These are phyloP conservation scores for Nigrospora sphaerica DNA, from an alignment of 2,329 filamentous ascomycete species.

Conservation along the genomic window DNA sequence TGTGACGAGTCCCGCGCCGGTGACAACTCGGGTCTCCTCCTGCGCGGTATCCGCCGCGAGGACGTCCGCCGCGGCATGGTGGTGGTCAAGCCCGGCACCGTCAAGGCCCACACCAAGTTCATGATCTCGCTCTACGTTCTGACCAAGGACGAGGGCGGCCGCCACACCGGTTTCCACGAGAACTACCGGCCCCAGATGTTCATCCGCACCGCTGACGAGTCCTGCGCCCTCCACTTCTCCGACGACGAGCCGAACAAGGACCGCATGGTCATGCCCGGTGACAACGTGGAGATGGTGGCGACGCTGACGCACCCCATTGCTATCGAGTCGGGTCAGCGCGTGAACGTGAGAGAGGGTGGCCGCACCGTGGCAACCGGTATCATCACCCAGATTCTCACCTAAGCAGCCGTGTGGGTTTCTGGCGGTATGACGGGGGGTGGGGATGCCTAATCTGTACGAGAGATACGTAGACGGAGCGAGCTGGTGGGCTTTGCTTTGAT, in stretches of 20 bases:
- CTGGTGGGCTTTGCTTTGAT: conserved; percentile 1
- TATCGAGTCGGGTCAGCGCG: conserved; percentile 84
- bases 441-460: conserved; percentile 6
- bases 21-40: conserved; percentile 95
- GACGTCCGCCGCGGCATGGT: conserved; percentile 95
- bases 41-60: conserved; percentile 93
- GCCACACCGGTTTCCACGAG: conserved; percentile 89
- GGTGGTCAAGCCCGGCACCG: conserved; percentile 71
- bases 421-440: not conserved
- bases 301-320: conserved; percentile 80
- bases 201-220: conserved; percentile 84
- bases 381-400: conserved; percentile 64
- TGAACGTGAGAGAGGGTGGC: conserved; percentile 97
- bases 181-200: conserved; percentile 98
- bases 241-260: conserved; percentile 68
- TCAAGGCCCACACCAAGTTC: conserved; percentile 88
- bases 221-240: conserved; percentile 75
- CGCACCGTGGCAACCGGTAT: conserved; percentile 80
- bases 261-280: conserved; percentile 88
- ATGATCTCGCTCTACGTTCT: conserved; percentile 94
- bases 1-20: conserved; percentile 94
- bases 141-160: conserved; percentile 95
- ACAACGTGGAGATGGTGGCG: conserved; percentile 97
- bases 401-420: conserved; percentile 19
- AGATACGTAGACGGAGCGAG: conserved; percentile 2